Conservation (phyloP, 2,329 filamentous ascomycete species). For the Colletotrichum camelliae region DNA sequence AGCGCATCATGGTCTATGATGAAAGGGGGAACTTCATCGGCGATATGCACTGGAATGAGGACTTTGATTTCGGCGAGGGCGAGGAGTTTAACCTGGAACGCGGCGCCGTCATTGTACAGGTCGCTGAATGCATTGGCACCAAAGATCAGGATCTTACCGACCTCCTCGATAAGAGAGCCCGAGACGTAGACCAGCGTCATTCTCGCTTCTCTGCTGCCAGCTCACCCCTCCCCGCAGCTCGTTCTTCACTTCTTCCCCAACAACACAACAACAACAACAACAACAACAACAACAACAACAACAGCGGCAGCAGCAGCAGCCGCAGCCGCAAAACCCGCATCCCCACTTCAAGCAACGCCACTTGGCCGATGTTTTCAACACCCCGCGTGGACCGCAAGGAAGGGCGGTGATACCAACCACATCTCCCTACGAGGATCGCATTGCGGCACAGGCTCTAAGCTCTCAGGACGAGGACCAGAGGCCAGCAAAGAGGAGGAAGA, state of each 20-base stretch:
- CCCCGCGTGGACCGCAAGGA: slow-evolving; percentile 50
- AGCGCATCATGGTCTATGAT: slow-evolving; percentile 89
- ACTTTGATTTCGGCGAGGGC: slow-evolving; percentile 74
- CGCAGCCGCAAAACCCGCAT: neutral
- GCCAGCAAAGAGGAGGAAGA: slow-evolving; percentile 46
- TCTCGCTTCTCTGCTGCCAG: slow-evolving; percentile 32
- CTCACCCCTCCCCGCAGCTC: slow-evolving; percentile 27
- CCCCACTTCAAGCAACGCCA: slow-evolving; percentile 44
- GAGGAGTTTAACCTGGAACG: slow-evolving; percentile 83
- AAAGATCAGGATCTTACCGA: slow-evolving; percentile 80
- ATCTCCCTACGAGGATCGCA: slow-evolving; percentile 70
- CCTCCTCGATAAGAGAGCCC: slow-evolving; percentile 72
- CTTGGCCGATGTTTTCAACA: slow-evolving; percentile 61
- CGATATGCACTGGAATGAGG: slow-evolving; percentile 80
- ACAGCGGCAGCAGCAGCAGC: neutral
- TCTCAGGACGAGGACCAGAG: slow-evolving; percentile 28
- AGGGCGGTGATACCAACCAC: slow-evolving; percentile 58
- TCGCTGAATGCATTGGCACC: slow-evolving; percentile 75
- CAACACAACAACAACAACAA: neutral
- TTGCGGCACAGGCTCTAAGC: slow-evolving; percentile 31
- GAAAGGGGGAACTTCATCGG: slow-evolving; percentile 80
- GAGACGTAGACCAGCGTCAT: slow-evolving; percentile 58
- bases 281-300: slow-evolving; percentile 17
- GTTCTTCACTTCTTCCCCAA: slow-evolving; percentile 26
- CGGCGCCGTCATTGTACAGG: slow-evolving; percentile 78